These are phyloP conservation scores for Botryotinia globosa DNA, from an alignment of 2,329 filamentous ascomycete species.

Conservation along the genomic window DNA sequence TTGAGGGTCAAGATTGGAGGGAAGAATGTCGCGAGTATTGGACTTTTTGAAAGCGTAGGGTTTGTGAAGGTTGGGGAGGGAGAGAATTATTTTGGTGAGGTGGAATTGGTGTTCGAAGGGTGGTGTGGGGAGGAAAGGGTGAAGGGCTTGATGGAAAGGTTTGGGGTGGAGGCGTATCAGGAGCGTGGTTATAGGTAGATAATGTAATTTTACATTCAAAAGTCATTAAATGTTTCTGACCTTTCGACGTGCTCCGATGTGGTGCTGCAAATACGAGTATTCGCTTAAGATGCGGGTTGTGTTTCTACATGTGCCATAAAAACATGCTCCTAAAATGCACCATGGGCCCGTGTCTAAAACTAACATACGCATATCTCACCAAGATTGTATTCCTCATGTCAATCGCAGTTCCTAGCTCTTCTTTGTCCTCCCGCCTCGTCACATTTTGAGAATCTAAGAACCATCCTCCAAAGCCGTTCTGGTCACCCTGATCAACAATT, in stretches of 20 bases:
- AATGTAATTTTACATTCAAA: not conserved
- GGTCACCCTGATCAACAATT: too few relatives aligned
- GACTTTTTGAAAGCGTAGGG: slow-evolving; percentile 58
- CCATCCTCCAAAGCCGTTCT: too few relatives aligned
- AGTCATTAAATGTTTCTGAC: not conserved
- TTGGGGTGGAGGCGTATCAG: slow-evolving; percentile 40
- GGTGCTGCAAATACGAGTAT: not conserved
- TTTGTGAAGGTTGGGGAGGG: slow-evolving; percentile 49
- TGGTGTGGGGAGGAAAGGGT: slow-evolving; percentile 36
- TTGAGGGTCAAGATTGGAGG: slow-evolving; percentile 61
- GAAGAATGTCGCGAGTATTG: slow-evolving; percentile 54
- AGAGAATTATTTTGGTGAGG: slow-evolving; percentile 65
- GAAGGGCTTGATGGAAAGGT: slow-evolving; percentile 35
- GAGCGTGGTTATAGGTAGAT: slow-evolving; percentile 40
- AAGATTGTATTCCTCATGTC: too few relatives aligned
- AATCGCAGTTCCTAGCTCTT: not conserved
- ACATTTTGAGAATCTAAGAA: slow-evolving; percentile 30
- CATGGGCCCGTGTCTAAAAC: not conserved
- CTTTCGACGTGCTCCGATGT: not conserved
- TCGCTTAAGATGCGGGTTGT: not conserved
- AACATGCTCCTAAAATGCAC: not conserved
- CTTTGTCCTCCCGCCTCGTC: not conserved
- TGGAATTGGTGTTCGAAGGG: slow-evolving; percentile 49
- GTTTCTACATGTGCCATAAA: not conserved
- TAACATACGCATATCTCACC: not conserved